Percentiles rank a stretch among this genome's conserved stretches.
Conservation (phyloP, 805 yeast species). For the Kodamaea nitidulidarum region DNA sequence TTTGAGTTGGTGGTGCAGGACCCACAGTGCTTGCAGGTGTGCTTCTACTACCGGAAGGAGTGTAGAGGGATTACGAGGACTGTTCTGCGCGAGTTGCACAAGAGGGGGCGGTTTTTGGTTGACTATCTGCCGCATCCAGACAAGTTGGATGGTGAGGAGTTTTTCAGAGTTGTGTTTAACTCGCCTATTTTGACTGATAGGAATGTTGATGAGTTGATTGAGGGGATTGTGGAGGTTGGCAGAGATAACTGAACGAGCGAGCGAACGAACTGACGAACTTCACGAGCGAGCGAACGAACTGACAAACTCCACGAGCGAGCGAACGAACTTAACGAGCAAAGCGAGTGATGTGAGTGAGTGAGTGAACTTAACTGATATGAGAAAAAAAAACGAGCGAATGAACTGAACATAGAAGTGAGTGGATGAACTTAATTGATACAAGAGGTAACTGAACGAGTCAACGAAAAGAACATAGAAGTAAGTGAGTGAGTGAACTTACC, state of each 20-base stretch:
- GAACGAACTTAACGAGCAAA: too few relatives aligned
- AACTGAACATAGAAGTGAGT: too few relatives aligned
- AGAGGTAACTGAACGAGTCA: too few relatives aligned
- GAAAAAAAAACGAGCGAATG: neutral
- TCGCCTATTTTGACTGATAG: conserved; percentile 50
- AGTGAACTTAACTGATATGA: too few relatives aligned
- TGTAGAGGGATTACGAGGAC: conserved; percentile 47
- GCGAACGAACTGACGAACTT: neutral
- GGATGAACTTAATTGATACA: too few relatives aligned
- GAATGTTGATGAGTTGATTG: conserved; percentile 35
- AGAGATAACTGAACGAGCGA: neutral
- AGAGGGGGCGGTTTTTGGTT: conserved; percentile 61
- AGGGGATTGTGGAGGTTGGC: conserved; percentile 20
- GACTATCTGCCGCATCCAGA: conserved; percentile 72
- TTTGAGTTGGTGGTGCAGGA: conserved; percentile 47
- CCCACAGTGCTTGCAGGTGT: conserved; percentile 80
- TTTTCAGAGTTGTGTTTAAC: conserved; percentile 80
- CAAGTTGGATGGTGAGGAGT: conserved; percentile 58
- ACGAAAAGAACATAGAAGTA: too few relatives aligned
- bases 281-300: neutral
- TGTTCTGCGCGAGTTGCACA: conserved; percentile 59
- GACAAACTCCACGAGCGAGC: too few relatives aligned
- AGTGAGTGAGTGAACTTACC: too few relatives aligned
- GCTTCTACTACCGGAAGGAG: conserved; percentile 64
- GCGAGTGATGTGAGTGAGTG: too few relatives aligned